A percentile compares a stretch with the other conserved stretches of the same genome.
Evolutionary conservation across 2,329 filamentous ascomycete genomes (phyloP).

Genomic region (Fusarium palustre): DNA sequence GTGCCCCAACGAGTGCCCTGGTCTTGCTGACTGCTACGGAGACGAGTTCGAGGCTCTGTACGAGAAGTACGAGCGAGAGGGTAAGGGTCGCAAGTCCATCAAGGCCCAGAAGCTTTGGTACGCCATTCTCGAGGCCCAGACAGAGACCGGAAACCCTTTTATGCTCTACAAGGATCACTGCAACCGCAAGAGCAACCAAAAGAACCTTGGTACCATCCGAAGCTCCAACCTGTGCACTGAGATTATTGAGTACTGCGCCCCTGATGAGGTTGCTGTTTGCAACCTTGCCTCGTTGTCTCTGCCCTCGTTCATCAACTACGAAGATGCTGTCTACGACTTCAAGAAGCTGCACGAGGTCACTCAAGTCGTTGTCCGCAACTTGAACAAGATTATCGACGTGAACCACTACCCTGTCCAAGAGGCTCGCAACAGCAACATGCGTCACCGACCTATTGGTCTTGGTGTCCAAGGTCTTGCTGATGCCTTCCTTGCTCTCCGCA

Average conservation of each 20-base stretch:
- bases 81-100: conserved; percentile 88
- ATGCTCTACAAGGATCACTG: conserved; percentile 99
- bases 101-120: conserved; percentile 99
- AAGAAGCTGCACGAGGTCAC: conserved; percentile 95
- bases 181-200: conserved; percentile 99
- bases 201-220: conserved; percentile 98
- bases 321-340: conserved; percentile 89
- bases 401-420: conserved; percentile 99
- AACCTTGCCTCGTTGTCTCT: conserved; percentile 96
- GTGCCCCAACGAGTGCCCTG: conserved; percentile 96
- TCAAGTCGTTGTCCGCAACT: conserved; percentile 90
- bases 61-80: conserved; percentile 89
- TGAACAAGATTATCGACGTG: conserved; percentile 98
- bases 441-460: conserved; percentile 93
- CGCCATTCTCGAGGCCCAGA: conserved; percentile 96
- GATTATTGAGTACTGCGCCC: conserved; percentile 96
- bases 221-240: conserved; percentile 99
- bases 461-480: conserved; percentile 98
- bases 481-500: conserved; percentile 94
- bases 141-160: conserved; percentile 98
- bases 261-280: conserved; percentile 98
- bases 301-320: conserved; percentile 89
- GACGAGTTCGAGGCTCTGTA: conserved; percentile 97
- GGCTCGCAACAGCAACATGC: conserved; percentile 95
- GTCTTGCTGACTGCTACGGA: conserved; percentile 94